Evolutionary conservation across 805 yeast species (phyloP).

Genomic region (Hanseniaspora singularis): DNA sequence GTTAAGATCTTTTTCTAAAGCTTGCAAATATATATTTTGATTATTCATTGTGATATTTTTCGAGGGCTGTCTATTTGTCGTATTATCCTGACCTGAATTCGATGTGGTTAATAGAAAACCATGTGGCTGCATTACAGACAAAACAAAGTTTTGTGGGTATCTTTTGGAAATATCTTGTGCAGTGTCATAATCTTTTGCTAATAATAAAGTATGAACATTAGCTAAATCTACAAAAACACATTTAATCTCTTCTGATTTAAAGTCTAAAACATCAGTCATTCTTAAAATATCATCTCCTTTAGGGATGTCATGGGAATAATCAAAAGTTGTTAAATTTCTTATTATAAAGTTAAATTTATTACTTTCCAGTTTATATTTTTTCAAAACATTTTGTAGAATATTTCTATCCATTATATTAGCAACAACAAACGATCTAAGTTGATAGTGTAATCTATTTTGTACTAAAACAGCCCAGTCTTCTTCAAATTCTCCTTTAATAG

Average conservation of each 20-base stretch:
- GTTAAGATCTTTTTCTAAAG: slow-evolving; percentile 19
- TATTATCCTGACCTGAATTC: slow-evolving; percentile 29
- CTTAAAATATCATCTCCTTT: slow-evolving; percentile 26
- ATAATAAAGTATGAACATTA: slow-evolving; percentile 45
- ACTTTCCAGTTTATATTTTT: slow-evolving; percentile 21
- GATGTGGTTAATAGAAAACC: slow-evolving; percentile 35
- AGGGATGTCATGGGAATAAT: slow-evolving; percentile 39
- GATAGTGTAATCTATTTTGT: slow-evolving; percentile 41
- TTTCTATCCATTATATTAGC: slow-evolving; percentile 48
- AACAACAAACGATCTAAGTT: slow-evolving; percentile 57
- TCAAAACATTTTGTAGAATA: slow-evolving; percentile 30
- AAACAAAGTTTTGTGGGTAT: slow-evolving; percentile 20
- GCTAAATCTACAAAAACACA: slow-evolving; percentile 54
- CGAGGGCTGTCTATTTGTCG: not conserved
- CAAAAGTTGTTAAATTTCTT: slow-evolving; percentile 31
- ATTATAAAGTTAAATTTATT: slow-evolving; percentile 5
- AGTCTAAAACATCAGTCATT: slow-evolving; percentile 48
- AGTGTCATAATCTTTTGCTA: slow-evolving; percentile 39
- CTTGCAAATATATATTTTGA: slow-evolving; percentile 6
- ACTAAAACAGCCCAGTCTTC: slow-evolving; percentile 47
- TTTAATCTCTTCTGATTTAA: slow-evolving; percentile 43
- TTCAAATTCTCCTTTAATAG: slow-evolving; percentile 42
- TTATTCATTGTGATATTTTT: slow-evolving; percentile 10
- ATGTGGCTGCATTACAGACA: slow-evolving; percentile 6
- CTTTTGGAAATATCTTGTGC: slow-evolving; percentile 38